Evolutionary conservation across 768 basidiomycete species (phyloP), one percentile per base, ranked within the genome.

Genomic region (Rhizopogon vulgaris): DNA sequence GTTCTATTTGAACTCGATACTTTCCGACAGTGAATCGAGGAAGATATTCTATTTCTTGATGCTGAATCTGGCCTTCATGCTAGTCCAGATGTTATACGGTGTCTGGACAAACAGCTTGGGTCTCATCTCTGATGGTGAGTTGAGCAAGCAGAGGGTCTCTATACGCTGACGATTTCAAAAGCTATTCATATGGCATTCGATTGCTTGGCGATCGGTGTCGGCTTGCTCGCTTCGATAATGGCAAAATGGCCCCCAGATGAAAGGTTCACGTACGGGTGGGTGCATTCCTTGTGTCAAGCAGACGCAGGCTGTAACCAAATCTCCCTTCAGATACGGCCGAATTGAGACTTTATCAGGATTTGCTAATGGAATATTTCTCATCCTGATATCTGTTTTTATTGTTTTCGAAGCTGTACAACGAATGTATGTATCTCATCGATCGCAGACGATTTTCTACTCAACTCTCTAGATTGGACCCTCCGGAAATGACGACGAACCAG

Each of bases 101-200:
- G 84, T 98, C 25, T 94, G 94, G 88, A 99, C 96, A 39, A 99
- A 99, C 61, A 93, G 90, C 59, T 69, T 99, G 42, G 96, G 96
- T 6, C 73, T 99, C 34, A 98, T 99, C 52, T 96, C 94, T 9
- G 96, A 99, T 65, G 94, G 95, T 95, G 57, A 60, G 80, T 63
- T n/a, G 39, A 39, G 22, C 4, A 17, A 27, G 15, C 38, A n/a
- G 11, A 6, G 28, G n/a, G 17, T 51, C 41, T 28, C 15, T 51
- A 46, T 10, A 39, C 49, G 43, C 8, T 53, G 46, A 56, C 7
- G 48, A 40, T 52, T 5, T 15, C 30, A 15, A 17, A 58, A 98
- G 95, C 96, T 18, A 98, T 99, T 36, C 96, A 99, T 64, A 99
- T 98, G 96, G 91, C 93, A 10, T 99, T 99, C 60, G 96, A 99